Percentiles rank a stretch among this genome's conserved stretches.
Evolutionary conservation across 2,329 filamentous ascomycete genomes (phyloP).

Genomic region (Stagonosporopsis vannaccii): DNA sequence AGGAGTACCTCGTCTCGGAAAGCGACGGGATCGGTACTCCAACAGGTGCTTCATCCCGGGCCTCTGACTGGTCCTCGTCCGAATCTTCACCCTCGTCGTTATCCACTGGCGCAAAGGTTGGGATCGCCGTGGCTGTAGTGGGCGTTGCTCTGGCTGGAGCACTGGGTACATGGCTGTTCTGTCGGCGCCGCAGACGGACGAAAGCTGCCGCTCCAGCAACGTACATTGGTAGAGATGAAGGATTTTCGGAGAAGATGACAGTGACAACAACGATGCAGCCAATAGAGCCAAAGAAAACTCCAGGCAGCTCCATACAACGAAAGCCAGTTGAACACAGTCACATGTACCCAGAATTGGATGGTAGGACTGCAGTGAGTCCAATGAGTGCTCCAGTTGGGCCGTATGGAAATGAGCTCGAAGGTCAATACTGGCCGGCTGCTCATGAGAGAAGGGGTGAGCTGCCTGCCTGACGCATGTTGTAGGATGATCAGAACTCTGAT

Average conservation of each 20-base stretch:
- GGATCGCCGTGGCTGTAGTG: neutral
- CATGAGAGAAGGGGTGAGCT: neutral
- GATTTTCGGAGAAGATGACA: neutral
- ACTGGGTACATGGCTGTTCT: neutral
- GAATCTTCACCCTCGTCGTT: neutral
- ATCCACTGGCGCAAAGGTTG: neutral
- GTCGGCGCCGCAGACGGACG: neutral
- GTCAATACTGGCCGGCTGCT: neutral
- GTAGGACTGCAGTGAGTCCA: neutral
- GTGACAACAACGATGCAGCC: neutral
- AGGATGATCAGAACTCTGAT: neutral
- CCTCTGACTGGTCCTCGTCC: neutral
- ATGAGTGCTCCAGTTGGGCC: neutral
- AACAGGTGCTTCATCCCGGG: neutral
- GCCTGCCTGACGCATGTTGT: neutral
- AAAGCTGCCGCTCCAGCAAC: neutral
- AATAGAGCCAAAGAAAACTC: neutral
- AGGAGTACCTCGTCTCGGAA: neutral
- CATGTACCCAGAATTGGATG: neutral
- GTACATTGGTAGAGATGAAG: neutral
- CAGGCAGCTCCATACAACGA: neutral
- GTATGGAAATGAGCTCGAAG: neutral
- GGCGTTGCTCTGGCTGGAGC: neutral
- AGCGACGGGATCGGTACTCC: neutral
- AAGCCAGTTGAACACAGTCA: neutral